Base-by-base conservation (phyloP, 1,284 basidiomycete species). In the Anthracocystis walkeri region DNA sequence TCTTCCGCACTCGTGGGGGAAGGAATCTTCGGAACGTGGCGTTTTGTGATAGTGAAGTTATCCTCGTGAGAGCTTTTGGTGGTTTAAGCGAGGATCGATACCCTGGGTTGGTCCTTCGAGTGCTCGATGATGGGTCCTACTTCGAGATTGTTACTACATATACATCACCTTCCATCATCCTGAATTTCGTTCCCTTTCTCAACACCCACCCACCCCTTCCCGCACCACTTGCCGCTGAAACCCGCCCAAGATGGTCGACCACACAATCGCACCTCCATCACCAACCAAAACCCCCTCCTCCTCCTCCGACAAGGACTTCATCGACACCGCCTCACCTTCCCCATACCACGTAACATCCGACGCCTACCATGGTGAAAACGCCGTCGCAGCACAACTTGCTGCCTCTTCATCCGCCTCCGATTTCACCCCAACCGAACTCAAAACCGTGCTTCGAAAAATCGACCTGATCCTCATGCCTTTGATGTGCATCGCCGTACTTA, bases 391-490 rank as follows among this genome's bases (percentile, higher is more conserved):
- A 3, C 62, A 62, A 0, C 58, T 74, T n/a, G 53, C 62, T 5
- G 55, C 62, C 35, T 49, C 55, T 4, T 46, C 62, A n/a, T 49
- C 55, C 11, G 42, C 66, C 2, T 44, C 61, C 35, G 42, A 58
- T n/a, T 35, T 69, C 38, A 65, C 71, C 2, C 40, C 53, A 3
- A 48, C 33, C 3, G 83, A 83, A 40, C 57, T 60, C 45, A 60
- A 62, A n/a, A 52, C 51, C 4, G 75, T 83, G 3, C 54, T 83
- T 2, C 64, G 78, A 46, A 85, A 85, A 64, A 78, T 85, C 52
- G 84, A 85, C 69, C 16, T 33, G 51, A 44, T 77, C 31, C 63
- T 85, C 44, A 61, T 85, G 62, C 84, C 84, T 0, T 57, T 85
- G 8, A 77, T 83, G 66, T 80, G 65, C 54, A 20, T 75, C 14